Evolutionary conservation across 1,284 basidiomycete species (phyloP).

Genomic region (Cryptococcus maquisensis): DNA sequence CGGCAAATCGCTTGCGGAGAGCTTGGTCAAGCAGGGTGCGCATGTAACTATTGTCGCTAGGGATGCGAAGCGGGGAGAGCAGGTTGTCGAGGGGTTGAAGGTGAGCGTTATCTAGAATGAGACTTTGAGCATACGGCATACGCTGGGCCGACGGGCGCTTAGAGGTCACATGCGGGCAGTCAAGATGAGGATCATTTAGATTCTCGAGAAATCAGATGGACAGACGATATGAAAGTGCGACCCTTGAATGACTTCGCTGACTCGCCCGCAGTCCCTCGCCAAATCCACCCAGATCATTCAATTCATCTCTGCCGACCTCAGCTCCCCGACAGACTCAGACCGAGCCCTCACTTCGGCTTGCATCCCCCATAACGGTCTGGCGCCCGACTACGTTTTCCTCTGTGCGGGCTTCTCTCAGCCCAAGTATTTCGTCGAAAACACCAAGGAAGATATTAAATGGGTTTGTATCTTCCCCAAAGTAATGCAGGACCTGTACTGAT

Average conservation of each 20-base stretch:
- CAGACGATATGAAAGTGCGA: neutral
- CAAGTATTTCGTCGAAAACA: slow-evolving; percentile 67
- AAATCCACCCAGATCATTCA: slow-evolving; percentile 58
- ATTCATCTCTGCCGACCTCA: slow-evolving; percentile 62
- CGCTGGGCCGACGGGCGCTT: too few relatives aligned
- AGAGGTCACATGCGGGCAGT: too few relatives aligned
- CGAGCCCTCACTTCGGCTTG: slow-evolving; percentile 63
- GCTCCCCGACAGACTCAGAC: slow-evolving; percentile 53
- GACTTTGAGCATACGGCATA: neutral
- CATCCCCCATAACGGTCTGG: slow-evolving; percentile 54
- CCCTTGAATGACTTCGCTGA: neutral
- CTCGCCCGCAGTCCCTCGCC: slow-evolving; percentile 31
- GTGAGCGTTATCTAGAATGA: slow-evolving; percentile 42
- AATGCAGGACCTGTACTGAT: slow-evolving; percentile 1
- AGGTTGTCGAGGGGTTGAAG: slow-evolving; percentile 61
- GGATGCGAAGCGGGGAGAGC: slow-evolving; percentile 57
- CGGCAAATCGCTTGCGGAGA: slow-evolving; percentile 66
- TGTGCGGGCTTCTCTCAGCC: slow-evolving; percentile 71
- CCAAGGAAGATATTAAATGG: slow-evolving; percentile 59
- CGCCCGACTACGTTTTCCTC: slow-evolving; percentile 70
- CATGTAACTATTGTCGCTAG: slow-evolving; percentile 73
- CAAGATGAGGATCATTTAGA: too few relatives aligned
- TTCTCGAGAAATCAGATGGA: too few relatives aligned
- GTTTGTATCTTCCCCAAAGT: slow-evolving; percentile 5
- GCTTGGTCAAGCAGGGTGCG: slow-evolving; percentile 67